These are phyloP conservation scores for Scenedesmus sp. DNA, from an alignment of 163 green algal genomes.

Conservation along the genomic window DNA sequence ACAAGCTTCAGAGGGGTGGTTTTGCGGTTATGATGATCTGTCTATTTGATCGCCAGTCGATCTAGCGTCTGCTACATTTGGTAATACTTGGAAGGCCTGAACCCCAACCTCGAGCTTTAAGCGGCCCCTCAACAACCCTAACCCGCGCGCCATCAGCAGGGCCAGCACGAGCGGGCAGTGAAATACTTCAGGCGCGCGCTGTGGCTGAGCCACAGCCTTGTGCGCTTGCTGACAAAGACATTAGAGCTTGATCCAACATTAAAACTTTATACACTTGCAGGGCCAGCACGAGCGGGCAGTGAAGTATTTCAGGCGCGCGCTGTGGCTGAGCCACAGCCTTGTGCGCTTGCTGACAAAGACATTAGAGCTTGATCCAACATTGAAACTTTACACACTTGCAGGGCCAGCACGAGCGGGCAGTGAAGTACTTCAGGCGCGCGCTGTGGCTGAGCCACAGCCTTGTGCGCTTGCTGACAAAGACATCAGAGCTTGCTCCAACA, in stretches of 20 bases:
- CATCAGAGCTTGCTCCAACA: no score
- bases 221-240: no score
- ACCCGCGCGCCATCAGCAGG: constrained; percentile 14
- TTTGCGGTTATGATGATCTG: no score
- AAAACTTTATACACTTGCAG: not conserved
- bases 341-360: no score
- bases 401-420: constrained; percentile 82
- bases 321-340: not conserved
- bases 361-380: no score
- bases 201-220: not conserved
- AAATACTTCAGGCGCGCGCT: constrained; percentile 91
- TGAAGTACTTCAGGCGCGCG: constrained; percentile 92
- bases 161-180: constrained; percentile 86
- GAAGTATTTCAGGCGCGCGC: constrained; percentile 90
- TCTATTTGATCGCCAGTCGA: no score
- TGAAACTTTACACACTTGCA: not conserved
- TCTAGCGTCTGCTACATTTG: no score
- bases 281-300: constrained; percentile 86
- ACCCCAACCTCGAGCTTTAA: no score
- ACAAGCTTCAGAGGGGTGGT: no score
- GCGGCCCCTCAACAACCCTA: not conserved
- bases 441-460: not conserved
- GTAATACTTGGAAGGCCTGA: no score
- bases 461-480: no score
- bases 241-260: no score